Conservation (phyloP, 176 grass and related monocot species). For the Avena atlantica region DNA sequence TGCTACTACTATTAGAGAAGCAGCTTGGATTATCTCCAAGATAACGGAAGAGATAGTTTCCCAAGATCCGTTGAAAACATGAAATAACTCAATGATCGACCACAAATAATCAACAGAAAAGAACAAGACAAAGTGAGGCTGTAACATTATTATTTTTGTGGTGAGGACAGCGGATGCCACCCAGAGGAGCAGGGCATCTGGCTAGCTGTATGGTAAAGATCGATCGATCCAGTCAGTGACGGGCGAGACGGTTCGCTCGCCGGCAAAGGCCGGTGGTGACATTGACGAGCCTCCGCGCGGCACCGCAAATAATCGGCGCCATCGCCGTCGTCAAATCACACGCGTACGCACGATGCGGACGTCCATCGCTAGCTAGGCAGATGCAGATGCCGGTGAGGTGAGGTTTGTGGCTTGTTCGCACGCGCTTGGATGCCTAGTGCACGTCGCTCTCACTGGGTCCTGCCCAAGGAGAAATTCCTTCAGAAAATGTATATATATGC, state of each 20-base stretch:
- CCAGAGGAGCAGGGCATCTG: slow-evolving; percentile 19
- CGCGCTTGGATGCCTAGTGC: slow-evolving; percentile 10
- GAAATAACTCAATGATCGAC: not conserved
- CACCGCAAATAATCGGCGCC: slow-evolving; percentile 40
- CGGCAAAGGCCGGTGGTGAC: slow-evolving; percentile 11
- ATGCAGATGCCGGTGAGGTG: slow-evolving; percentile 13
- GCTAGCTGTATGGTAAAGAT: slow-evolving; percentile 29
- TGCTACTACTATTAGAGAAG: not conserved
- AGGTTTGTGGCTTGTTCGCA: not conserved
- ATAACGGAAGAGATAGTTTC: not conserved
- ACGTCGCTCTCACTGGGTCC: slow-evolving; percentile 12
- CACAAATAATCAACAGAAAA: not conserved
- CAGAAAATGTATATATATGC: no score
- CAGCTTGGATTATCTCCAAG: not conserved
- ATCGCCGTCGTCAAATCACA: slow-evolving; percentile 5
- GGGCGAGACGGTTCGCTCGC: not conserved
- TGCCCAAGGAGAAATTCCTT: no score
- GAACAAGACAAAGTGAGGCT: no score
- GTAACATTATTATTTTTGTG: no score
- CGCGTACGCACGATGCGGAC: not conserved
- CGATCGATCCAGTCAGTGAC: not conserved
- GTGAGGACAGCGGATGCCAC: not conserved
- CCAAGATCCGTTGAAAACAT: not conserved
- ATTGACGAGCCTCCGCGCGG: slow-evolving; percentile 23
- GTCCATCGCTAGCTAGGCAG: slow-evolving; percentile 19